Evolutionary conservation across 1,284 basidiomycete genomes (phyloP).

Genomic region (Gymnopus androsaceus): DNA sequence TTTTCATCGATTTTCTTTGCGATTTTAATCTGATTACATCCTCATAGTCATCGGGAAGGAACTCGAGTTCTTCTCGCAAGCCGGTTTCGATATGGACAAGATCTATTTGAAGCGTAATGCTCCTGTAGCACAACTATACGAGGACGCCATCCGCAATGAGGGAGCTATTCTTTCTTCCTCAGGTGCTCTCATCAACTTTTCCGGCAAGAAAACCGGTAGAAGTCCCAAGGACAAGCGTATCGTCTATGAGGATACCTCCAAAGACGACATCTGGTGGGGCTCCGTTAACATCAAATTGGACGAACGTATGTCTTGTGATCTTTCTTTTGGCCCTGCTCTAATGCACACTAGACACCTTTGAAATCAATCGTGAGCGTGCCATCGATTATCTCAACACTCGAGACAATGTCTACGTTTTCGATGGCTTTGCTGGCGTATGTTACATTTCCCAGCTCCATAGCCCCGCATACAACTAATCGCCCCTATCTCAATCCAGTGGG

Average conservation of each 20-base stretch:
- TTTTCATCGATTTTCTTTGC: constrained; percentile 3
- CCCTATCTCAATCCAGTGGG: constrained; percentile 63
- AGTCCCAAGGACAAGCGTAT: constrained; percentile 99
- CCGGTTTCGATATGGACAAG: constrained; percentile 97
- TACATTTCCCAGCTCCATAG: constrained; percentile 14
- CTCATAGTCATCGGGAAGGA: constrained; percentile 83
- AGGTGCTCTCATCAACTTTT: constrained; percentile 99
- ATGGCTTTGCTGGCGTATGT: constrained; percentile 89
- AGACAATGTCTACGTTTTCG: constrained; percentile 99
- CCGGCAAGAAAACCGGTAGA: constrained; percentile 98
- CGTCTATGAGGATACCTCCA: constrained; percentile 96
- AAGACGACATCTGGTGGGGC: constrained; percentile 99
- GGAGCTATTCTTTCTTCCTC: constrained; percentile 96
- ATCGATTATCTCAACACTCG: constrained; percentile 99
- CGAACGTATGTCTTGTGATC: constrained; percentile 64
- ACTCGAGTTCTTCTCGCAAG: constrained; percentile 97
- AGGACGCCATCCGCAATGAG: constrained; percentile 97
- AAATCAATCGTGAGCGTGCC: constrained; percentile 99
- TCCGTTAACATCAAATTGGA: constrained; percentile 99
- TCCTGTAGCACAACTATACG: constrained; percentile 92
- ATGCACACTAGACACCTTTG: constrained; percentile 82
- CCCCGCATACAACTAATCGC: constrained; percentile 14
- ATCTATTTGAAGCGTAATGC: constrained; percentile 94
- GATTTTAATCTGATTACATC: constrained; percentile 4
- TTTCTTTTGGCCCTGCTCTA: constrained; percentile 9